Conservation (phyloP, 441 rosid genomes). For the Pelargonium australe region DNA sequence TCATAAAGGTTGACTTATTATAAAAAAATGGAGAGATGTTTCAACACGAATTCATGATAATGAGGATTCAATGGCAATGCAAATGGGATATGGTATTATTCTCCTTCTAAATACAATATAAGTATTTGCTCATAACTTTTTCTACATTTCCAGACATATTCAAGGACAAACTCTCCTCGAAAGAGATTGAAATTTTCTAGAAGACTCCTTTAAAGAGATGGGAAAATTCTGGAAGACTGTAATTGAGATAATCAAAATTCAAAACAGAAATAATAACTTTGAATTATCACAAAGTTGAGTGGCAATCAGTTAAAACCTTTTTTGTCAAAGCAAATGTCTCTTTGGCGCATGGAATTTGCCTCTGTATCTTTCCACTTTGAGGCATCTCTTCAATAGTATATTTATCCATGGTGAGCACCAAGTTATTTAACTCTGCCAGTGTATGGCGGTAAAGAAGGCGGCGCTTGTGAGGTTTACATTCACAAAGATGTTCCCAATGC, state of each 20-base stretch:
- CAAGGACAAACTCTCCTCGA: neutral
- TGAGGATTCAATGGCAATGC: neutral
- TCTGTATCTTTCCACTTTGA: constrained; percentile 30
- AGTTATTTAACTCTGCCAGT: constrained; percentile 59
- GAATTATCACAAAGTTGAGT: neutral
- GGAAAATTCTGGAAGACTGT: neutral
- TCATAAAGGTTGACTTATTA: neutral
- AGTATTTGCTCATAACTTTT: neutral
- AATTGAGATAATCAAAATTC: neutral
- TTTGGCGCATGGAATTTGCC: constrained; percentile 38
- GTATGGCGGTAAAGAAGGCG: constrained; percentile 75
- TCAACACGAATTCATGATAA: constrained; percentile 1
- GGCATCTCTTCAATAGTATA: constrained; percentile 30
- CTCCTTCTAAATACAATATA: neutral
- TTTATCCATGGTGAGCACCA: constrained; percentile 43
- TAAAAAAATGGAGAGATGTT: neutral
- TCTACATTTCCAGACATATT: neutral
- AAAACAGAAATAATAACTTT: neutral
- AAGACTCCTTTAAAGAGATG: neutral
- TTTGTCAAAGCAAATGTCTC: constrained; percentile 35
- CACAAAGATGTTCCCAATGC: constrained; percentile 93
- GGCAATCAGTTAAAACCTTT: constrained; percentile 42
- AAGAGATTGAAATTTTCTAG: neutral
- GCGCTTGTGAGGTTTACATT: constrained; percentile 64
- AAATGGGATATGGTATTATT: neutral